Conservation (phyloP, 2,329 filamentous ascomycete species). For the Madurella fahalii region DNA sequence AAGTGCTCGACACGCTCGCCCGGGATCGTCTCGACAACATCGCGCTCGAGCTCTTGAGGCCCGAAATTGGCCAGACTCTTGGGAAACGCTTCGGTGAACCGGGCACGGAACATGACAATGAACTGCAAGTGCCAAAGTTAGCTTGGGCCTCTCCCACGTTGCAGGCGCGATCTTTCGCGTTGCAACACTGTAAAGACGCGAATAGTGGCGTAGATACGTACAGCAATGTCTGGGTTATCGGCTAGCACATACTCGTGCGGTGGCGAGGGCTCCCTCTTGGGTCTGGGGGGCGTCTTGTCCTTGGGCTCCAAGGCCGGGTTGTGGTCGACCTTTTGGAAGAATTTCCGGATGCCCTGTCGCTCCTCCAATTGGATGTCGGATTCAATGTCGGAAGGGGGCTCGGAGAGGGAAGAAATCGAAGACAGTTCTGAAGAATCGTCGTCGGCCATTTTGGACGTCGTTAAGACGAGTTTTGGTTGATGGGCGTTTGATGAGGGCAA, state of each 20-base stretch:
- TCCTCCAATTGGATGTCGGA: constrained; percentile 47
- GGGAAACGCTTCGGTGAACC: constrained; percentile 85
- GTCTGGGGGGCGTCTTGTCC: constrained; percentile 61
- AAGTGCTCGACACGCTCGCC: constrained; percentile 84
- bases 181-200: constrained; percentile 37
- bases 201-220: constrained; percentile 53
- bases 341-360: constrained; percentile 61
- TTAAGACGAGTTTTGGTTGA: constrained; percentile 16
- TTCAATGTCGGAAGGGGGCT: constrained; percentile 49
- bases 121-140: constrained; percentile 57
- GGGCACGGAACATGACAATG: constrained; percentile 95
- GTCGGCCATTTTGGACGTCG: constrained; percentile 47
- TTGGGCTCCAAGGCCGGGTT: constrained; percentile 43
- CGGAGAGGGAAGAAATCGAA: constrained; percentile 42
- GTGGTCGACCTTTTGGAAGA: constrained; percentile 58
- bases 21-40: constrained; percentile 71
- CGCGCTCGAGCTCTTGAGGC: constrained; percentile 89
- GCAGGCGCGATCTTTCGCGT: constrained; percentile 51
- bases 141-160: constrained; percentile 33
- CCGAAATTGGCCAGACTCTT: constrained; percentile 85
- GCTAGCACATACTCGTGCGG: constrained; percentile 85
- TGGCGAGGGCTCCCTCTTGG: constrained; percentile 81
- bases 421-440: constrained; percentile 63
- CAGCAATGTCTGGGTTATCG: constrained; percentile 88
- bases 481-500: constrained; percentile 23